These are phyloP conservation scores for Eucalyptus melliodora DNA, from an alignment of 345 rosid species.

Conservation along the genomic window DNA sequence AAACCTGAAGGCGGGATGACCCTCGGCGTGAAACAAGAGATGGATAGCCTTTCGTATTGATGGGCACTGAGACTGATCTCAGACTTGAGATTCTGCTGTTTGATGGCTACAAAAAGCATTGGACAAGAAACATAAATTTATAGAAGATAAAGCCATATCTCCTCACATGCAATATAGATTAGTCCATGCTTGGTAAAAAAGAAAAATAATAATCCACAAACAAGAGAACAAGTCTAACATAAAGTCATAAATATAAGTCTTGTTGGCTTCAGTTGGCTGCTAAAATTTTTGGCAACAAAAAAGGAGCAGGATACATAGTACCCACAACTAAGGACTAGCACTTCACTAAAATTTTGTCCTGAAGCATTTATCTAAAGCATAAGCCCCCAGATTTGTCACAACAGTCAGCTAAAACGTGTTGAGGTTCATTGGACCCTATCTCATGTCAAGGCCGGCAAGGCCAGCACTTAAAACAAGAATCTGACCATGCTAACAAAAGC, in stretches of 20 bases:
- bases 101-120: background rate
- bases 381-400: background rate
- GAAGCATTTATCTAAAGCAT: background rate
- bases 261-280: background rate
- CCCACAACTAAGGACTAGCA: background rate
- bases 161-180: background rate
- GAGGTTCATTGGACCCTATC: background rate
- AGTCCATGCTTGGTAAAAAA: background rate
- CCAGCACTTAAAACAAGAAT: background rate
- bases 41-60: background rate
- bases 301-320: background rate
- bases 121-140: background rate
- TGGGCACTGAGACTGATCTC: conserved; percentile 8
- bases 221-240: background rate
- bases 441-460: background rate
- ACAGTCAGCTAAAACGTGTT: background rate
- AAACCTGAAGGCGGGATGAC: conserved; percentile 1
- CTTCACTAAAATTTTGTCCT: background rate
- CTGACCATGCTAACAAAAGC: background rate
- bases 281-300: background rate
- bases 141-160: background rate
- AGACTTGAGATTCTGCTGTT: conserved; percentile 1
- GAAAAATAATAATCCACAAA: background rate
- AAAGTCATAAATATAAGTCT: background rate
- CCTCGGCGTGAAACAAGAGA: conserved; percentile 8